Conservation (phyloP, 768 basidiomycete species). For the Postia placenta region DNA sequence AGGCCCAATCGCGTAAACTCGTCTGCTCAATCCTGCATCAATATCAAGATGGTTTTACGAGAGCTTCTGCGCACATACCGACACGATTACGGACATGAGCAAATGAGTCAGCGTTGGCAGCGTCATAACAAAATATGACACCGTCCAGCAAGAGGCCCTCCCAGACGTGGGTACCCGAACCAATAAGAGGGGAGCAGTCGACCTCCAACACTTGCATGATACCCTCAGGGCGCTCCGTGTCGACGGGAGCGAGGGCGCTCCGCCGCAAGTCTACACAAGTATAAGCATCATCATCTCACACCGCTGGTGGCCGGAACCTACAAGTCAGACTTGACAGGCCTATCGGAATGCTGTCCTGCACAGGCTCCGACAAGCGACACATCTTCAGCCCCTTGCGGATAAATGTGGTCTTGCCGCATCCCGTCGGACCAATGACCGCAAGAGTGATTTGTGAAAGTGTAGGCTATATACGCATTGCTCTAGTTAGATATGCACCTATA, state of each 20-base stretch:
- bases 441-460: slow-evolving; percentile 41
- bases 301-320: background rate
- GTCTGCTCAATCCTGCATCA: slow-evolving; percentile 33
- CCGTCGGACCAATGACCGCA: slow-evolving; percentile 69
- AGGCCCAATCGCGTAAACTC: slow-evolving; percentile 51
- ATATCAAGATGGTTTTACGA: no score
- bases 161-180: slow-evolving; percentile 32
- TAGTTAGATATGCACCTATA: background rate
- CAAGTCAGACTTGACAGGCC: no score
- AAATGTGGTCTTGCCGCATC: slow-evolving; percentile 82
- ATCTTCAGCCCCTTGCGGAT: slow-evolving; percentile 71
- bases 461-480: slow-evolving; percentile 3
- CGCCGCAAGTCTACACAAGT: slow-evolving; percentile 16
- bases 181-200: slow-evolving; percentile 22
- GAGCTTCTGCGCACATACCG: slow-evolving; percentile 54
- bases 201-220: slow-evolving; percentile 27
- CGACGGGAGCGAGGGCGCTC: background rate
- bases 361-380: slow-evolving; percentile 38
- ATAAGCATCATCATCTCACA: slow-evolving; percentile 9
- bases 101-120: slow-evolving; percentile 56
- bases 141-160: slow-evolving; percentile 62
- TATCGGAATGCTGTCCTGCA: no score
- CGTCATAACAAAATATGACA: slow-evolving; percentile 83
- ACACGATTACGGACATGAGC: slow-evolving; percentile 60
- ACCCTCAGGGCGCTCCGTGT: slow-evolving; percentile 1